Percentiles rank a stretch among this genome's conserved stretches.
Conservation (phyloP, 2,329 filamentous ascomycete genomes). For the Sarocladium oryzae region DNA sequence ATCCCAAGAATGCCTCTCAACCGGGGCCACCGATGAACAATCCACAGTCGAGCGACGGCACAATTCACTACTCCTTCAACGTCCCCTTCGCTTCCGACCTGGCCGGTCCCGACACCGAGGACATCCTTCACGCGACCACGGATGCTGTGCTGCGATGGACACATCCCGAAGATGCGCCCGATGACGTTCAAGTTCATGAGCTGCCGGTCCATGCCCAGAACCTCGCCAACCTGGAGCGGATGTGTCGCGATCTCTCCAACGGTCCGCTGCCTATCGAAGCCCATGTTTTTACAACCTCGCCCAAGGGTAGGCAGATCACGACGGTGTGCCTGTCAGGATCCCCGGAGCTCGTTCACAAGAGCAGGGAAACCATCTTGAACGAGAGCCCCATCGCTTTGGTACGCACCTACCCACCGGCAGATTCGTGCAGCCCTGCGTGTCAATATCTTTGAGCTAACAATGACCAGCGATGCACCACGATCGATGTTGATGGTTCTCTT, state of each 20-base stretch:
- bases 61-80: constrained; percentile 93
- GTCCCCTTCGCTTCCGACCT: constrained; percentile 92
- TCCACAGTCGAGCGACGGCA: constrained; percentile 64
- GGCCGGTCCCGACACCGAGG: constrained; percentile 84
- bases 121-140: constrained; percentile 86
- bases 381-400: constrained; percentile 90
- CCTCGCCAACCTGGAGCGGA: constrained; percentile 66
- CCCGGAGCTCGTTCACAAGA: constrained; percentile 81
- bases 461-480: constrained; percentile 75
- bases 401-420: constrained; percentile 32
- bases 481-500: constrained; percentile 87
- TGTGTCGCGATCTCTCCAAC: constrained; percentile 78
- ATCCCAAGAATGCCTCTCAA: constrained; percentile 48
- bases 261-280: constrained; percentile 69
- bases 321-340: constrained; percentile 89
- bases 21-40: constrained; percentile 54
- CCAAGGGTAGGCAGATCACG: constrained; percentile 62
- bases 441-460: constrained; percentile 14
- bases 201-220: constrained; percentile 89
- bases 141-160: constrained; percentile 90
- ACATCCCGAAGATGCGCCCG: constrained; percentile 78
- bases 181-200: constrained; percentile 78
- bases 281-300: constrained; percentile 68
- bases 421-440: constrained; percentile 4
- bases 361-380: constrained; percentile 82